phyloP scores from a whole-genome alignment of 768 basidiomycete genomes.

The Xanthoconium purpureum region DNA sequence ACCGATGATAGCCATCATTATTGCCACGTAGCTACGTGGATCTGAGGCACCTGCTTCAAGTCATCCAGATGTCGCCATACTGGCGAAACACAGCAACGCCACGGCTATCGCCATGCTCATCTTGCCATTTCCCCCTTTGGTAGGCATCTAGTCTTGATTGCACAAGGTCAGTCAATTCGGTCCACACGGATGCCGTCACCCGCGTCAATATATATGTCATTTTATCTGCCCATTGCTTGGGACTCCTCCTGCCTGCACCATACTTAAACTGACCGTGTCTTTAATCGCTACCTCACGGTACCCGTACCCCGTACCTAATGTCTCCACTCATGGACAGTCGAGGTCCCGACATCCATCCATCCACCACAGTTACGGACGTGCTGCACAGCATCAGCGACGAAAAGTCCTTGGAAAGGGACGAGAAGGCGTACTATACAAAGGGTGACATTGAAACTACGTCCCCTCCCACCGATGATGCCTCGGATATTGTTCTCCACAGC shows the following conservation, averaged over 20 bases:
- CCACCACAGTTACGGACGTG: not conserved
- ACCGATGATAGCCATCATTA: too few relatives aligned
- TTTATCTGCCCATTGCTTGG: not conserved
- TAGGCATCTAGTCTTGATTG: not conserved
- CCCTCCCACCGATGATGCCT: constrained; percentile 4
- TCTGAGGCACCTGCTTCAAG: too few relatives aligned
- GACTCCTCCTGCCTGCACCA: not conserved
- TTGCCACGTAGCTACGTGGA: too few relatives aligned
- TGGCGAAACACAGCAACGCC: not conserved
- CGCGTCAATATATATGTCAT: not conserved
- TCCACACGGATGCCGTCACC: not conserved
- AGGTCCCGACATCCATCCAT: not conserved
- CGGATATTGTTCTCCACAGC: constrained; percentile 31
- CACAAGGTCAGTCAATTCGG: not conserved
- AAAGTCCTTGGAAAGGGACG: constrained; percentile 6
- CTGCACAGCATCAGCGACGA: constrained; percentile 4
- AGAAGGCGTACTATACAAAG: constrained; percentile 21
- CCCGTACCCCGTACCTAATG: not conserved
- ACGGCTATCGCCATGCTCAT: too few relatives aligned
- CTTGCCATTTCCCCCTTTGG: not conserved
- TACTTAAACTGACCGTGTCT: not conserved
- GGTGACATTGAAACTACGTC: constrained; percentile 32
- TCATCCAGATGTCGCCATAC: too few relatives aligned
- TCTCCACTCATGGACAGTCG: constrained; percentile 5
- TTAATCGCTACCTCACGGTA: not conserved